A percentile compares a stretch with the other conserved stretches of the same genome.
These are phyloP conservation scores for Xylaria sp. DNA, from an alignment of 2,329 filamentous ascomycete species.

Conservation along the genomic window DNA sequence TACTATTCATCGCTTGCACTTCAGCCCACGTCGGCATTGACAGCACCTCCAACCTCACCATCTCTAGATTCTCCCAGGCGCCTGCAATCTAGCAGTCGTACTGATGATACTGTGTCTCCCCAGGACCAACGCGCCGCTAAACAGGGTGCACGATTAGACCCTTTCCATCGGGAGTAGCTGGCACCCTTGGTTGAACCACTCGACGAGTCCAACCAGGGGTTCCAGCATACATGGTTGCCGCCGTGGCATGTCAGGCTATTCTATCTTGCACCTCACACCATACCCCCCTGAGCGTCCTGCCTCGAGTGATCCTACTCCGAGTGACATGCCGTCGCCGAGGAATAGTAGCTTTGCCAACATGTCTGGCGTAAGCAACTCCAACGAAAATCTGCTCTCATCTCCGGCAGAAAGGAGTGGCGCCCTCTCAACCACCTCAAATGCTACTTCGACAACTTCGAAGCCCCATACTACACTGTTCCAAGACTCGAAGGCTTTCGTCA, in stretches of 20 bases:
- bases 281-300: conserved; percentile 53
- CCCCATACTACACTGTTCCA: conserved; percentile 32
- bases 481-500: conserved; percentile 67
- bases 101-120: conserved; percentile 33
- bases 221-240: conserved; percentile 41
- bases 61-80: conserved; percentile 26
- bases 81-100: conserved; percentile 34
- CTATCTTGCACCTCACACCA: conserved; percentile 45
- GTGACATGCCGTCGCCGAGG: conserved; percentile 60
- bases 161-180: conserved; percentile 35
- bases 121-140: conserved; percentile 28
- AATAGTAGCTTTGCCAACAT: conserved; percentile 51
- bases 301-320: conserved; percentile 61
- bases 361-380: conserved; percentile 60
- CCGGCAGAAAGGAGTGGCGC: conserved; percentile 56
- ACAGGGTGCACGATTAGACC: conserved; percentile 41
- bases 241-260: conserved; percentile 41
- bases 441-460: conserved; percentile 44
- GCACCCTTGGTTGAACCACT: conserved; percentile 32
- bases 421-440: conserved; percentile 46
- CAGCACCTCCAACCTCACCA: conserved; percentile 37
- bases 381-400: conserved; percentile 53
- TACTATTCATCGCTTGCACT: conserved; percentile 36
- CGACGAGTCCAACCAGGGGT: conserved; percentile 34
- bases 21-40: conserved; percentile 26